Evolutionary conservation across 2,329 filamentous ascomycete species (phyloP).

Genomic region (Pezizomycotina sp.): DNA sequence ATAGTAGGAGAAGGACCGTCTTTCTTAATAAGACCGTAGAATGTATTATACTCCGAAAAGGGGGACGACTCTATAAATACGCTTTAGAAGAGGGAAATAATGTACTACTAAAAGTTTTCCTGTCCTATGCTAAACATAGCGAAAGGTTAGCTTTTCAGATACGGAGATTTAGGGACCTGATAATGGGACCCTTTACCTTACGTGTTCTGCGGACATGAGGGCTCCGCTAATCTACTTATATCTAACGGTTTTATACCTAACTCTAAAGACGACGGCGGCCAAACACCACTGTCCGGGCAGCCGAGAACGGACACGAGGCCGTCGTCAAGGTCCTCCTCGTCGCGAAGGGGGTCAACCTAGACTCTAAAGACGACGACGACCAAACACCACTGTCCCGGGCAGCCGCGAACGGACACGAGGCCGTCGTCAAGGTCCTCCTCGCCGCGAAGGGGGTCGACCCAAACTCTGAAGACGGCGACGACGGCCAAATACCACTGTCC

Average conservation of each 20-base stretch:
- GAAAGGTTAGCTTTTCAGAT: no score
- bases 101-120: no score
- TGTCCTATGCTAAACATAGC: no score
- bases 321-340: background rate
- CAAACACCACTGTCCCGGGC: conserved; percentile 1
- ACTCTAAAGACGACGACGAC: background rate
- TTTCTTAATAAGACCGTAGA: no score
- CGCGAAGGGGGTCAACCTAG: background rate
- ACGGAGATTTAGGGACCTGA: no score
- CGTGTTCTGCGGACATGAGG: no score
- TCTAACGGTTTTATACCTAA: background rate
- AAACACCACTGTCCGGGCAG: conserved; percentile 1
- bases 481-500: background rate
- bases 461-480: background rate
- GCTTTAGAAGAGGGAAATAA: no score
- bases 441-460: background rate
- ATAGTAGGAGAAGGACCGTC: no score
- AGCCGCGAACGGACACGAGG: background rate
- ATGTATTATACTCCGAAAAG: no score
- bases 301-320: background rate
- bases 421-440: background rate
- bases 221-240: background rate
- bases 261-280: conserved; percentile 1
- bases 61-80: no score
- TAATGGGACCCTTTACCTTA: no score